phyloP scores from a whole-genome alignment of 139 green algal genomes.

The Chlorella sp. region DNA sequence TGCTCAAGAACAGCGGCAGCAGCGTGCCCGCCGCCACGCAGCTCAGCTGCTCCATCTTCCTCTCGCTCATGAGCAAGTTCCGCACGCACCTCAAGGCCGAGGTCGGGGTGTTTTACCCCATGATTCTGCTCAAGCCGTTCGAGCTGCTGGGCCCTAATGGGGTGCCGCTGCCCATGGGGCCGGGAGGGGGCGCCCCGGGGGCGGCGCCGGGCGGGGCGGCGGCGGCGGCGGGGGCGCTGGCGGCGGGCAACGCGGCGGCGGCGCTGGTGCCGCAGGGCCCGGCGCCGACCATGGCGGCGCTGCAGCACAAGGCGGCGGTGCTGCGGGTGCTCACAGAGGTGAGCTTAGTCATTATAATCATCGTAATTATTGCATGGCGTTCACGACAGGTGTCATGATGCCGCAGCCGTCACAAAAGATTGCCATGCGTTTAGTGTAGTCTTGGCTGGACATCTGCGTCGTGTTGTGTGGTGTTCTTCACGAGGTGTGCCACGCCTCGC shows the following conservation, averaged over 20 bases:
- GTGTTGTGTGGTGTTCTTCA: too few species aligned
- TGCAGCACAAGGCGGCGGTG: constrained; percentile 10
- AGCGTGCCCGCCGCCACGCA: constrained; percentile 34
- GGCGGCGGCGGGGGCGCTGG: not conserved
- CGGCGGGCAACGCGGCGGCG: not conserved
- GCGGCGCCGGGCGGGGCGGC: constrained; percentile 3
- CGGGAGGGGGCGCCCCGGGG: too few species aligned
- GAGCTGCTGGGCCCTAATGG: too few species aligned
- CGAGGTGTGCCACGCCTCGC: too few species aligned
- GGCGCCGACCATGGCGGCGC: not conserved
- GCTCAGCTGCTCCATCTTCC: constrained; percentile 88
- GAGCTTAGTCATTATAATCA: too few species aligned
- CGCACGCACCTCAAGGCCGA: constrained; percentile 82
- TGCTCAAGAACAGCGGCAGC: constrained; percentile 90
- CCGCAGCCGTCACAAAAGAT: too few species aligned
- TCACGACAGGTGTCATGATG: too few species aligned
- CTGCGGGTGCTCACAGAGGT: too few species aligned
- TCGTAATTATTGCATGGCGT: too few species aligned
- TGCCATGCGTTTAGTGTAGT: too few species aligned
- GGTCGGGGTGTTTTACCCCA: constrained; percentile 93
- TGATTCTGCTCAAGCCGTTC: constrained; percentile 87
- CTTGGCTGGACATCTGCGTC: too few species aligned
- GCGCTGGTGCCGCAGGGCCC: not conserved
- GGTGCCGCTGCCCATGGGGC: too few species aligned
- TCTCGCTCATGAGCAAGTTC: constrained; percentile 78